These are phyloP conservation scores for Posidonia oceanica DNA, from an alignment of 116 monocot species.

Conservation along the genomic window DNA sequence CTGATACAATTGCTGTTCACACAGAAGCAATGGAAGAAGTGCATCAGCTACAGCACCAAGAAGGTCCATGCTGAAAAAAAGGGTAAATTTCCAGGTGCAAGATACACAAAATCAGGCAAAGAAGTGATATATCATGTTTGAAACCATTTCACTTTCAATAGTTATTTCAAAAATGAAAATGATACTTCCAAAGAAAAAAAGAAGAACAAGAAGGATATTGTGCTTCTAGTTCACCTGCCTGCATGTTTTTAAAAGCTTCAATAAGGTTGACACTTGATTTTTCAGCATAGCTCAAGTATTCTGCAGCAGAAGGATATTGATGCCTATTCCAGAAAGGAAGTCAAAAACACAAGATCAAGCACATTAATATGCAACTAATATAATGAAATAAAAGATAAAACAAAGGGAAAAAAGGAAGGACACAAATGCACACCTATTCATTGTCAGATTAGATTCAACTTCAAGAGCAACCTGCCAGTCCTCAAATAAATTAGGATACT, in stretches of 20 bases:
- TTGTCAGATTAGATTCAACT: slow-evolving; percentile 46
- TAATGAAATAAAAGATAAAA: not conserved
- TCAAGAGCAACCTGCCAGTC: slow-evolving; percentile 93
- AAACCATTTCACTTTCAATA: no score
- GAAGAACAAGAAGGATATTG: no score
- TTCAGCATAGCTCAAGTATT: slow-evolving; percentile 31
- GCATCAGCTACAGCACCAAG: slow-evolving; percentile 77
- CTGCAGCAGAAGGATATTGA: slow-evolving; percentile 36
- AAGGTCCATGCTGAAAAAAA: slow-evolving; percentile 55
- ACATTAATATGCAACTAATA: not conserved
- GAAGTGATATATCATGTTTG: no score
- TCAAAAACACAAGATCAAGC: not conserved
- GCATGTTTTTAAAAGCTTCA: slow-evolving; percentile 61
- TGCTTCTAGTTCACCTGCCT: slow-evolving; percentile 29
- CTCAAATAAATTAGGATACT: slow-evolving; percentile 90
- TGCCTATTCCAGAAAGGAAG: slow-evolving; percentile 22
- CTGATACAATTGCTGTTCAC: slow-evolving; percentile 84
- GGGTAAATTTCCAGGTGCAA: not conserved
- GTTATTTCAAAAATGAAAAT: no score
- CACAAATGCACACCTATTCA: no score
- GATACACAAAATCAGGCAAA: no score
- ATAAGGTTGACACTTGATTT: slow-evolving; percentile 25
- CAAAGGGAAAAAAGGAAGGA: no score
- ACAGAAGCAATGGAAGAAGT: slow-evolving; percentile 74
- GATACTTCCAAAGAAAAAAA: no score